A percentile compares a stretch with the other conserved stretches of the same genome.
These are phyloP conservation scores for Xylaria sp. DNA, from an alignment of 2,329 filamentous ascomycete species.

Conservation along the genomic window DNA sequence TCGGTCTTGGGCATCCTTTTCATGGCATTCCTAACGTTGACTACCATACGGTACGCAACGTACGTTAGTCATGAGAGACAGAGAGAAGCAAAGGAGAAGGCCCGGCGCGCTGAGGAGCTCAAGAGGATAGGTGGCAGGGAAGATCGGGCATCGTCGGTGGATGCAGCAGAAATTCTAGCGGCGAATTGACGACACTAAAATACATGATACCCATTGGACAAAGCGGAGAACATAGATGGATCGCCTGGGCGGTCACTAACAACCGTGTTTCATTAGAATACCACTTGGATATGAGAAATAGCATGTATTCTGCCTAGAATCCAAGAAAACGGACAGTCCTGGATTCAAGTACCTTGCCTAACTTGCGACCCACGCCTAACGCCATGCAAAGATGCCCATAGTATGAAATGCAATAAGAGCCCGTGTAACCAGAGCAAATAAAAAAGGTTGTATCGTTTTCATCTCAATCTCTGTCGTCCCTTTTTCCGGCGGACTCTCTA, in stretches of 20 bases:
- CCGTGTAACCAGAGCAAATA: neutral
- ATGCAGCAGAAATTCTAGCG: constrained; percentile 67
- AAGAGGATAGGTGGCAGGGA: constrained; percentile 58
- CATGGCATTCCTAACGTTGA: constrained; percentile 71
- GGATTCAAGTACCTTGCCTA: constrained; percentile 36
- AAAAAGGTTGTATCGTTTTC: neutral
- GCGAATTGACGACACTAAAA: constrained; percentile 58
- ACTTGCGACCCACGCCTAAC: constrained; percentile 33
- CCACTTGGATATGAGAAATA: constrained; percentile 11
- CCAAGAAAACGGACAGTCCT: neutral
- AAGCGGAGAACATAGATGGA: constrained; percentile 31
- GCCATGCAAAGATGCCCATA: constrained; percentile 33
- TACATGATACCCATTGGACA: constrained; percentile 45
- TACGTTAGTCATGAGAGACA: constrained; percentile 64
- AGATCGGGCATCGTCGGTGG: constrained; percentile 60
- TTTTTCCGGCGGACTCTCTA: constrained; percentile 47
- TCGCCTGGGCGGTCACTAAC: neutral
- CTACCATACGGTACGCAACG: constrained; percentile 69
- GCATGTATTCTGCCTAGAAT: constrained; percentile 5
- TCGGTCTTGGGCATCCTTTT: constrained; percentile 73
- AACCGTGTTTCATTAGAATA: constrained; percentile 9
- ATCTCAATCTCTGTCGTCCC: constrained; percentile 20
- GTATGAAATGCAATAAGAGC: constrained; percentile 3
- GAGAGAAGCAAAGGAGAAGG: constrained; percentile 58
- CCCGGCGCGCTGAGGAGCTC: constrained; percentile 57